Conservation (phyloP, 352 stramenopile species). For the Lagenidium sp. region DNA sequence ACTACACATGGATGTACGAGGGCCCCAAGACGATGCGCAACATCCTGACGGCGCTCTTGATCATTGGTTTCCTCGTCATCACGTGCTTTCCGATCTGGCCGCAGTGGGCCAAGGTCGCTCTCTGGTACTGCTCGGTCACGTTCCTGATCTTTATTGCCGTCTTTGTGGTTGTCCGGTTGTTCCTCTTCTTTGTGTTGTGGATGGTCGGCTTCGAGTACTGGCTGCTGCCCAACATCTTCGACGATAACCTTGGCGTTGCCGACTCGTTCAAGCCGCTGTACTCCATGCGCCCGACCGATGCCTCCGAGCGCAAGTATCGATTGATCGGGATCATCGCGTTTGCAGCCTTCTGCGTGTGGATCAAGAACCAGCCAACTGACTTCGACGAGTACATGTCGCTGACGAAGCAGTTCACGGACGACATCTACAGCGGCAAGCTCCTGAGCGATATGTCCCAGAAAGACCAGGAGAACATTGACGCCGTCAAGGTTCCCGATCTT, state of each 20-base stretch:
- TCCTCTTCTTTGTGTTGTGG: conserved; percentile 97
- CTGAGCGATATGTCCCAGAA: conserved; percentile 97
- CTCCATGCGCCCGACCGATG: conserved; percentile 71
- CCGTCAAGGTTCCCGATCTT: conserved; percentile 86
- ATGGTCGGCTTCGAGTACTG: conserved; percentile 96
- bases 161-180: conserved; percentile 92
- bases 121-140: conserved; percentile 99
- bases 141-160: conserved; percentile 98
- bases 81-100: conserved; percentile 99
- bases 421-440: conserved; percentile 99
- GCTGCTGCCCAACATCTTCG: conserved; percentile 98
- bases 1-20: conserved; percentile 99
- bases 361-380: conserved; percentile 98
- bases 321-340: conserved; percentile 89
- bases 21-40: conserved; percentile 97
- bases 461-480: conserved; percentile 97
- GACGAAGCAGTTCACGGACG: conserved; percentile 98
- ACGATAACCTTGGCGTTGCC: conserved; percentile 95
- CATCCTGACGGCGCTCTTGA: conserved; percentile 95
- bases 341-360: conserved; percentile 95
- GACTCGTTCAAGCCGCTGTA: conserved; percentile 98
- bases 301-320: conserved; percentile 94
- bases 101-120: conserved; percentile 94
- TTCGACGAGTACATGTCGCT: conserved; percentile 99
- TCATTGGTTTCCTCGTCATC: conserved; percentile 95